A percentile compares a stretch with the other conserved stretches of the same genome.
These are phyloP conservation scores for Miscanthus lutarioriparius DNA, from an alignment of 176 grass and related monocot genomes.

Conservation along the genomic window DNA sequence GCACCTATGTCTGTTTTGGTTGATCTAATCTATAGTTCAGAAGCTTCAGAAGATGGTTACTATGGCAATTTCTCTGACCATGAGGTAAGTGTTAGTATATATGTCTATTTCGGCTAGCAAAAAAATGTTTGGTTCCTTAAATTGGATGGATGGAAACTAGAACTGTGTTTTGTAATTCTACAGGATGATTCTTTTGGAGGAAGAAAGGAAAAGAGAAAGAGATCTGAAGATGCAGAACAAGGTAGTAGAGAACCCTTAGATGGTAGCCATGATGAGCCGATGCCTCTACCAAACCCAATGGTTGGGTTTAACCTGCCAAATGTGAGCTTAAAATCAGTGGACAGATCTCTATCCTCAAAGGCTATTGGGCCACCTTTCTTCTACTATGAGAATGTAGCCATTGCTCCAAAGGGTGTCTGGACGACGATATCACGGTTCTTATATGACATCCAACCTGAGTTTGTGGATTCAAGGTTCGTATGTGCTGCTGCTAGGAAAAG, in stretches of 20 bases:
- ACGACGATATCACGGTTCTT: conserved; percentile 53
- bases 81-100: conserved; percentile 47
- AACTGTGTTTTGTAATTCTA: conserved; percentile 30
- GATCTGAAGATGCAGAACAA: conserved; percentile 18
- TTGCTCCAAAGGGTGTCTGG: conserved; percentile 74
- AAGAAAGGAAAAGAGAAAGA: conserved; percentile 50
- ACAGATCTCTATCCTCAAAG: conserved; percentile 44
- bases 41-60: conserved; percentile 41
- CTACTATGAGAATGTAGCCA: conserved; percentile 80
- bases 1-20: conserved; percentile 55
- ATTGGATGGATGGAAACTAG: background rate
- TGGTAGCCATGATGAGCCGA: conserved; percentile 29
- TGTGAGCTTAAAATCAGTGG: conserved; percentile 31
- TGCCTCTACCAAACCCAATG: conserved; percentile 70
- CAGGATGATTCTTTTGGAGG: conserved; percentile 40
- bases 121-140: conserved; percentile 3
- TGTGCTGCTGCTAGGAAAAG: conserved; percentile 79
- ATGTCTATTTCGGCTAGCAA: background rate
- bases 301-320: conserved; percentile 60
- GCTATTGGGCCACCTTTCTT: conserved; percentile 76
- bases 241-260: conserved; percentile 14
- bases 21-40: conserved; percentile 69
- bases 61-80: conserved; percentile 31
- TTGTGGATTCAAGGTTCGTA: conserved; percentile 76
- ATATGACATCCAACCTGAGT: conserved; percentile 77